Evolutionary conservation across 257 asterid species (phyloP).

Genomic region (Misopates orontium): DNA sequence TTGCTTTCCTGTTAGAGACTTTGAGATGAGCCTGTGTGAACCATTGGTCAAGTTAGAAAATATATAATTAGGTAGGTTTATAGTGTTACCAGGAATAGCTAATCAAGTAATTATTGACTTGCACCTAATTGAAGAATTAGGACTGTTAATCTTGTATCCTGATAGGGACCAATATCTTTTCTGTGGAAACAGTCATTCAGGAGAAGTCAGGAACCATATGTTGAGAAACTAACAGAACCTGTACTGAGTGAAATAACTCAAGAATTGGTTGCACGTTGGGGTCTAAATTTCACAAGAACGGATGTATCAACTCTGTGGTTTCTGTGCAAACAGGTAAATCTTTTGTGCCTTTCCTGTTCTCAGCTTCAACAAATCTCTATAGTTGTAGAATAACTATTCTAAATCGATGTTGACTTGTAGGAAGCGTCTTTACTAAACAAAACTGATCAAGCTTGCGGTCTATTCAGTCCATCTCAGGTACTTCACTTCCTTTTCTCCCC

Average conservation of each 20-base stretch:
- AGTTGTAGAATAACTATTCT: conserved; percentile 21
- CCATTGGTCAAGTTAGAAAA: conserved; percentile 6
- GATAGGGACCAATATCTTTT: conserved; percentile 18
- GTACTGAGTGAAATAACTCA: conserved; percentile 60
- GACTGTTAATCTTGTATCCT: conserved; percentile 15
- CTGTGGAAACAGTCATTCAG: conserved; percentile 59
- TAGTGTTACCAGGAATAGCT: conserved; percentile 10
- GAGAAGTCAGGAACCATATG: conserved; percentile 83
- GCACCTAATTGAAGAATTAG: conserved; percentile 11
- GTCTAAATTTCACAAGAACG: conserved; percentile 62
- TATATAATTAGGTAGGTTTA: conserved; percentile 2
- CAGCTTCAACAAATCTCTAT: conserved; percentile 14
- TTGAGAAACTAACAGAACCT: conserved; percentile 79
- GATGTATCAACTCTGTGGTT: conserved; percentile 86
- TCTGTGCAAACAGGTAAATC: conserved; percentile 85
- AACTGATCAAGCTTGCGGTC: conserved; percentile 86
- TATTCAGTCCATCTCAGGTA: conserved; percentile 85
- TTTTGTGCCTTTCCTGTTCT: conserved; percentile 14
- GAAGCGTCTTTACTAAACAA: conserved; percentile 85
- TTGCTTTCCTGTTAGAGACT: conserved; percentile 10
- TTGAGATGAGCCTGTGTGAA: conserved; percentile 2
- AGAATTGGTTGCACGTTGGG: conserved; percentile 60
- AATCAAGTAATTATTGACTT: neutral
- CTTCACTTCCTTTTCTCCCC: conserved; percentile 25
- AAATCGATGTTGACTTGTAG: conserved; percentile 40